These are phyloP conservation scores for Trapa bicornis DNA, from an alignment of 345 rosid genomes.

Conservation along the genomic window DNA sequence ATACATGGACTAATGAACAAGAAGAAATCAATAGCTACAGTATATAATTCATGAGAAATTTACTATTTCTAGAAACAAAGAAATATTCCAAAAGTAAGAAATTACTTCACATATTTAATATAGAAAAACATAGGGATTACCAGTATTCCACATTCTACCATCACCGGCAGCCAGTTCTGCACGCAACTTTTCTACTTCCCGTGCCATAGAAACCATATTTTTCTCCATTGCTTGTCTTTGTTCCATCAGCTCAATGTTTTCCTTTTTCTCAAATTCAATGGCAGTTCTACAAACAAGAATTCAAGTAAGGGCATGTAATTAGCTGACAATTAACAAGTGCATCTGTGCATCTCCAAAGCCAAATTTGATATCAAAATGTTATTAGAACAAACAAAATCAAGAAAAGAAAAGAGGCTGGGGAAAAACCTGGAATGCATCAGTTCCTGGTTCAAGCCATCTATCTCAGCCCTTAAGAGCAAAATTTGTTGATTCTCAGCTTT, in stretches of 20 bases:
- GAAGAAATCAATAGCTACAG: not conserved
- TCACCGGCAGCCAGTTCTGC: slow-evolving; percentile 62
- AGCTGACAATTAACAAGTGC: not conserved
- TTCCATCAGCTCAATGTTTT: slow-evolving; percentile 77
- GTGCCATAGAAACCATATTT: slow-evolving; percentile 90
- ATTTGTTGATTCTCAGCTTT: slow-evolving; percentile 73
- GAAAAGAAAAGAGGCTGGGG: not conserved
- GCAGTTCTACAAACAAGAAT: slow-evolving; percentile 41
- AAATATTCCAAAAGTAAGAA: slow-evolving; percentile 5
- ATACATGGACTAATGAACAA: slow-evolving; percentile 1
- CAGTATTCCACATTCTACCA: slow-evolving; percentile 59
- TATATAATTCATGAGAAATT: not conserved
- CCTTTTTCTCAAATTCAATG: slow-evolving; percentile 88
- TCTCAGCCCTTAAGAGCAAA: slow-evolving; percentile 46
- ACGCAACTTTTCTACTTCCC: slow-evolving; percentile 88
- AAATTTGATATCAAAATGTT: not conserved
- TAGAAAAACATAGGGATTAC: slow-evolving; percentile 23
- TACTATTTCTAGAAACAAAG: not conserved
- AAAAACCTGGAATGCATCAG: slow-evolving; percentile 78
- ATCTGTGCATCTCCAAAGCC: not conserved
- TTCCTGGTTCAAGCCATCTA: slow-evolving; percentile 70
- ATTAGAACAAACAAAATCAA: not conserved
- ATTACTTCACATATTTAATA: slow-evolving; percentile 7
- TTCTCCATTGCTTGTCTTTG: slow-evolving; percentile 94
- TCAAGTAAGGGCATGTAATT: not conserved